phyloP scores from a whole-genome alignment of 2,329 filamentous ascomycete genomes.

The Microcyclospora tardicrescens region DNA sequence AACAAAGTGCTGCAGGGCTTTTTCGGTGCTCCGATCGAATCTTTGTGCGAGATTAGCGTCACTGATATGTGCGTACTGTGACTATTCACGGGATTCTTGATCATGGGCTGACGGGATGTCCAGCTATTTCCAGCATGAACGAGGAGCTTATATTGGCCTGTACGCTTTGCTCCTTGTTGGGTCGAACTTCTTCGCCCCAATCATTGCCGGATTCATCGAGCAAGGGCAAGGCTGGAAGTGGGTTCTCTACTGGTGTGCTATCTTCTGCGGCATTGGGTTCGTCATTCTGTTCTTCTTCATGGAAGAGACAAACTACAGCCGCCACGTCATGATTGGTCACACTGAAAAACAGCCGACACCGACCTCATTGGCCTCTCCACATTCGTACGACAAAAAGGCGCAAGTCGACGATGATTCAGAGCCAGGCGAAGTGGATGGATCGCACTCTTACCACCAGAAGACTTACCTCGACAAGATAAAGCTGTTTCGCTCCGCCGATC shows the following conservation, averaged over 20 bases:
- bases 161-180: conserved; percentile 16
- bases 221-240: conserved; percentile 39
- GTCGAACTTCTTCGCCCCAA: conserved; percentile 22
- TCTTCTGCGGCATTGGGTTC: conserved; percentile 37
- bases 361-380: neutral
- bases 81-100: neutral
- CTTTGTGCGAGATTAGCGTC: conserved; percentile 27
- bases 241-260: conserved; percentile 40
- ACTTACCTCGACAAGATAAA: conserved; percentile 23
- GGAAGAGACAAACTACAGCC: conserved; percentile 45
- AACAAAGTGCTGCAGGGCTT: conserved; percentile 30
- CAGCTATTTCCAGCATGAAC: conserved; percentile 19
- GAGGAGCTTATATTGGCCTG: conserved; percentile 17
- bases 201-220: conserved; percentile 39
- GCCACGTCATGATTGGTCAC: conserved; percentile 4
- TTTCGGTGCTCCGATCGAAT: conserved; percentile 37
- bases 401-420: conserved; percentile 3
- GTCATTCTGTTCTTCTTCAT: conserved; percentile 45
- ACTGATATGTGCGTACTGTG: conserved; percentile 11
- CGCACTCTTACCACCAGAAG: conserved; percentile 9
- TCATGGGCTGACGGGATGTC: neutral
- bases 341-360: conserved; percentile 1
- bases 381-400: neutral
- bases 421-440: neutral
- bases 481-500: conserved; percentile 17